These are phyloP conservation scores for Schwanniomyces etchellsii DNA, from an alignment of 1,139 yeast species.

Conservation along the genomic window DNA sequence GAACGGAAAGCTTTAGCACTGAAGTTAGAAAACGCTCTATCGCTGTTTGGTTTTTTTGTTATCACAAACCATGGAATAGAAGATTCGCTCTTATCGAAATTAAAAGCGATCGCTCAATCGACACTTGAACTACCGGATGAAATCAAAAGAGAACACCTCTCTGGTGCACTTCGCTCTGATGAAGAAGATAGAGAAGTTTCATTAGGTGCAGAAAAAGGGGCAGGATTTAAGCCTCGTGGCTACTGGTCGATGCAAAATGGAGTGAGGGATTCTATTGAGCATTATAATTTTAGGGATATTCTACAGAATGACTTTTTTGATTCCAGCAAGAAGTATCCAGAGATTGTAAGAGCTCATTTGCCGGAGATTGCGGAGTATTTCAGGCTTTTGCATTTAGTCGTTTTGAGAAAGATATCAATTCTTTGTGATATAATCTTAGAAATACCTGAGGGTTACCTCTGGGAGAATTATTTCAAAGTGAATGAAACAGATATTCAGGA, in stretches of 20 bases:
- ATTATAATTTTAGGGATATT: constrained; percentile 21
- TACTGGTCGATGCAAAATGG: constrained; percentile 29
- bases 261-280: constrained; percentile 23
- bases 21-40: constrained; percentile 16
- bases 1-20: constrained; percentile 12
- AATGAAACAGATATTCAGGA: constrained; percentile 15
- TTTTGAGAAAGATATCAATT: constrained; percentile 20
- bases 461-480: constrained; percentile 26
- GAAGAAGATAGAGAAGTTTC: constrained; percentile 23
- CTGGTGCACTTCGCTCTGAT: constrained; percentile 25
- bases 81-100: constrained; percentile 11
- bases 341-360: constrained; percentile 21
- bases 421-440: constrained; percentile 27
- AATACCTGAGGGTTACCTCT: constrained; percentile 25
- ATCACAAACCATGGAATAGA: constrained; percentile 17
- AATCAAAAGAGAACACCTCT: constrained; percentile 13
- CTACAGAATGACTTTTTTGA: constrained; percentile 19
- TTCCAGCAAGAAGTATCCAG: constrained; percentile 18
- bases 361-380: constrained; percentile 23
- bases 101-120: constrained; percentile 17
- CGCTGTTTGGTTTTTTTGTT: constrained; percentile 17
- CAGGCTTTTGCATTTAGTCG: constrained; percentile 16
- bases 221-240: constrained; percentile 26
- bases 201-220: constrained; percentile 23
- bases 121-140: constrained; percentile 19